Percentiles rank a stretch among this genome's conserved stretches.
Evolutionary conservation across 345 rosid species (phyloP).

Genomic region (Syzygium jambos): DNA sequence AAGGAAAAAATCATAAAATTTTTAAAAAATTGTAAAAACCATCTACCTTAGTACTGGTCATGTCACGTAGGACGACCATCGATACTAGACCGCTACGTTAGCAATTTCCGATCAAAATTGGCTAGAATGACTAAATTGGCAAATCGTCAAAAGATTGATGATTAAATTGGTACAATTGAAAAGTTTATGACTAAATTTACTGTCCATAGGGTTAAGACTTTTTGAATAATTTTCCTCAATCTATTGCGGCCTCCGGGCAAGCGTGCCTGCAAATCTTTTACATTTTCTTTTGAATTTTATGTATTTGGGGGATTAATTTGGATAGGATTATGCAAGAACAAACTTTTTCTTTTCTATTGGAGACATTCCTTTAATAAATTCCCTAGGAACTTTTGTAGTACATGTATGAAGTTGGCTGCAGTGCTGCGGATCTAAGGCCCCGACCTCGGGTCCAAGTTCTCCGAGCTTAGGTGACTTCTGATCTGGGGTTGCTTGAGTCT

Average conservation of each 20-base stretch:
- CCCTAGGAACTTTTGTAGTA: not conserved
- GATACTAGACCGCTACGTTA: accelerated
- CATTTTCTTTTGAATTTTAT: not conserved
- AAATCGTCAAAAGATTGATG: not conserved
- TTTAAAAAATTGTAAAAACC: not conserved
- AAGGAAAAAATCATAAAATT: not conserved
- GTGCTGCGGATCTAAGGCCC: not conserved
- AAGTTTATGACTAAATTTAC: not conserved
- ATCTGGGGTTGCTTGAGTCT: not conserved
- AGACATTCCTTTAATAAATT: not conserved
- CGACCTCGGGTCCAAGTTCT: not conserved
- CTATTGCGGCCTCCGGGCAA: too few species aligned
- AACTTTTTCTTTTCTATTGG: not conserved
- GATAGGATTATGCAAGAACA: not conserved
- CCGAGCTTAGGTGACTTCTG: not conserved
- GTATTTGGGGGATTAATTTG: not conserved
- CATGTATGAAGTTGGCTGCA: not conserved
- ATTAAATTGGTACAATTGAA: not conserved
- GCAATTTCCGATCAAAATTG: not conserved
- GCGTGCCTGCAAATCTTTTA: not conserved
- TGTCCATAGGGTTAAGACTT: accelerated
- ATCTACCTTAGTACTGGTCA: too few species aligned
- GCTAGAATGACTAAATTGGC: not conserved
- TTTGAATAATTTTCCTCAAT: not conserved
- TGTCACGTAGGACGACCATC: not conserved